These are phyloP conservation scores for Diplodia mutila DNA, from an alignment of 2,329 filamentous ascomycete genomes.

Conservation along the genomic window DNA sequence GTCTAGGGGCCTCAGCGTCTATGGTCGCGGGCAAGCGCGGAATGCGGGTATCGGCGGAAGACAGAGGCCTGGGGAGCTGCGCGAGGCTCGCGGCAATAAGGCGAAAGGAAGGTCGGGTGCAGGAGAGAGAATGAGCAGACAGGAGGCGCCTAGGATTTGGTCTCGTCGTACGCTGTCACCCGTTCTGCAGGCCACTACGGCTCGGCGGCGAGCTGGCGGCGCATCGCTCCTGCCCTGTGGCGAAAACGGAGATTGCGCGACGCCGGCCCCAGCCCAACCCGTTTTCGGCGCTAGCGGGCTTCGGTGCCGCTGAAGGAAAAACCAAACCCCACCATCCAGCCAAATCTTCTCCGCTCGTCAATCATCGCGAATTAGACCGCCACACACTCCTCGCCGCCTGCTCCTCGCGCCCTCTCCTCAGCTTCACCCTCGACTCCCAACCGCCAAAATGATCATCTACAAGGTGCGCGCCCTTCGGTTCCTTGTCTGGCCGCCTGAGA, in stretches of 20 bases:
- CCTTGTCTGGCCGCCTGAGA: slow-evolving; percentile 34
- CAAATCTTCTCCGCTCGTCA: slow-evolving; percentile 24
- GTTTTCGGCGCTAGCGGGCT: not conserved
- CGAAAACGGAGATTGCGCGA: slow-evolving; percentile 25
- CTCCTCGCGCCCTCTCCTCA: slow-evolving; percentile 26
- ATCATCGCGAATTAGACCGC: slow-evolving; percentile 24
- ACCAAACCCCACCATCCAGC: slow-evolving; percentile 25
- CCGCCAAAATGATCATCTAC: slow-evolving; percentile 60
- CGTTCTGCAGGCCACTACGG: slow-evolving; percentile 13
- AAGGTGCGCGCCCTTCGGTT: slow-evolving; percentile 51
- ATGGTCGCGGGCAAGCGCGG: slow-evolving; percentile 27
- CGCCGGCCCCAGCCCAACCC: not conserved
- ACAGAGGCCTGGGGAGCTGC: slow-evolving; percentile 13
- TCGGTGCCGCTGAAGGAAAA: slow-evolving; percentile 8
- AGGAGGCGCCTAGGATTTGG: slow-evolving; percentile 5
- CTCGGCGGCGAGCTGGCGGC: slow-evolving; percentile 4
- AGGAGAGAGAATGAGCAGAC: slow-evolving; percentile 35
- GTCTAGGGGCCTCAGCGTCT: slow-evolving; percentile 17
- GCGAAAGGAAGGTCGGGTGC: not conserved
- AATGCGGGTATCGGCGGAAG: slow-evolving; percentile 27
- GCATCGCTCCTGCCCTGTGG: slow-evolving; percentile 7
- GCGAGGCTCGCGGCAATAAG: not conserved
- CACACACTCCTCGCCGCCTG: slow-evolving; percentile 13
- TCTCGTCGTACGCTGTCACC: slow-evolving; percentile 9
- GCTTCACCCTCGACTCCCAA: slow-evolving; percentile 26